Evolutionary conservation across 768 basidiomycete genomes (phyloP), one percentile per base, ranked within the genome.

Genomic region (Epithele typhae): DNA sequence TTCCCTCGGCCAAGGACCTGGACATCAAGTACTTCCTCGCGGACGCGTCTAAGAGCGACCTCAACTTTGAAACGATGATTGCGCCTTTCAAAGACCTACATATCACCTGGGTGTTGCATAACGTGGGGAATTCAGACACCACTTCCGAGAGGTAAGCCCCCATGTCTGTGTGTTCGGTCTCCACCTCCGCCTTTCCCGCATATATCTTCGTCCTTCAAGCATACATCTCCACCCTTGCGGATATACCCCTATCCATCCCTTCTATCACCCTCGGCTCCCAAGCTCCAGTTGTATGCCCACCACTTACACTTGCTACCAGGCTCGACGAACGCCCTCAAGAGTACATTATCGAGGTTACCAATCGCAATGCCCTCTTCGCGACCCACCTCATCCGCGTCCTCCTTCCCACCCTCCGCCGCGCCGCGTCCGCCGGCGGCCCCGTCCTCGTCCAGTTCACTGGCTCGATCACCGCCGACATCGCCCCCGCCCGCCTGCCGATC

Each of bases 11-110:
- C 4, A 37, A 40, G 17, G 33, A 36, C 24, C 33, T 37, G 17
- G 57, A 60, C 45, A 51, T 64, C 17, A 53, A 35, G 35, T 51
- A 57, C 49, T 56, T 61, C 53, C n/a, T 64, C 11, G 62, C 60
- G 15, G 55, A 60, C 32, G 62, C 57, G 1, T 40, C 49, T 2
- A 35, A 39, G 33, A 12, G 45, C 0, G 55, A 44, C 5, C 47
- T 54, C 25, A 56, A 64, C 42, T 61, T 58, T 19, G 54, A 27
- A 21, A 41, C 37, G 15, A 38, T 56, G 24, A 25, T 58, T 7
- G 53, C 37, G 39, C 55, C 52, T 11, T 60, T 52, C 45, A 52
- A 48, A 24, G 57, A 54, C n/a, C 37, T 64, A 24, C 51, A 64
- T 46, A 55, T 64, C 37, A 61, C 62, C 4, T 25, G 59, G n/a